Base-by-base conservation (phyloP, 208 protist genomes). In the Polymyxa betae region DNA sequence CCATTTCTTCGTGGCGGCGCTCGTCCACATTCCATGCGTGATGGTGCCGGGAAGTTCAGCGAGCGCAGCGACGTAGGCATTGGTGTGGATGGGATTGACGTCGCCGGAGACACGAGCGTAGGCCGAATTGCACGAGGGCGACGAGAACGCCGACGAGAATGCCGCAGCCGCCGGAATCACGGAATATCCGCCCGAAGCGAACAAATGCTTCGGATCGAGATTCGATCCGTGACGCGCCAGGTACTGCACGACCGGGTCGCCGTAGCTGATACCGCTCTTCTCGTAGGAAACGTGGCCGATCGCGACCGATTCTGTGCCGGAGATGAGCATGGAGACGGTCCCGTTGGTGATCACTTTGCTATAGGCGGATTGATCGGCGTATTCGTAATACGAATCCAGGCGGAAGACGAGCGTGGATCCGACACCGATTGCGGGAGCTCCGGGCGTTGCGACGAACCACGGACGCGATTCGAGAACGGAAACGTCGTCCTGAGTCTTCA, bases 1-100 rank as follows among this genome's bases (percentile, higher is more conserved):
- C 12, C 5, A 60, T 45, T 95, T 91, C 52, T 93, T 92, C 1
- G 90, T 92, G 43, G 88, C 88, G 20, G 95, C 95, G 10, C 90
- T 88, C 0, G 94, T 95, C 93, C 93, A 96, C 95, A 96, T 96
- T 45, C 95, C 95, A 88, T 96, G 95, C 12, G 93, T 93, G 89
- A 96, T 96, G n/a, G 95, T 94, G 52, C 52, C 92, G 20, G 95
- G 95, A 40, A 96, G 93, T 20, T 92, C 90, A 10, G 93, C 94
- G 0, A 95, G 91, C 49, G 72, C 89, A 0, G 95, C 92, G 88
- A 96, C 91, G 89, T 93, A 94, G 40, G 89, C 87, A 91, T 94
- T 95, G 38, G 89, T 89, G 92, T 96, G 95, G 52, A 96, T 96
- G 12, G 95, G 95, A 72, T 96, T 96, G 43, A 94, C 43, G 90